Percentiles rank a stretch among this genome's conserved stretches.
Evolutionary conservation across 768 basidiomycete genomes (phyloP).

Genomic region (Coprinopsis sp.): DNA sequence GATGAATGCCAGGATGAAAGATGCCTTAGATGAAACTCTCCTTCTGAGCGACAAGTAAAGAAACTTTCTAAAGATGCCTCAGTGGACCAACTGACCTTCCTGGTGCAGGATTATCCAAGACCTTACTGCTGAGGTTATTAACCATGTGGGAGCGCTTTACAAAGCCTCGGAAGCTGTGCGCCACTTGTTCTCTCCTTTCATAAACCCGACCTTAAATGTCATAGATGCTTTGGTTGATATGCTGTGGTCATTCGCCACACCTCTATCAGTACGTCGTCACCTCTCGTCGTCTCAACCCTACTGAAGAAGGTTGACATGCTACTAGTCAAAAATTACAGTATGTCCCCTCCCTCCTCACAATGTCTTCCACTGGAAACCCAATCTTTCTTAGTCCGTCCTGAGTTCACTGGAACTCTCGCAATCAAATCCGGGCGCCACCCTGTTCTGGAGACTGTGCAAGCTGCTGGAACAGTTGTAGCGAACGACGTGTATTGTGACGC

Average conservation of each 20-base stretch:
- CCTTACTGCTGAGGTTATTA: constrained; percentile 64
- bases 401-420: constrained; percentile 85
- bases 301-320: constrained; percentile 1
- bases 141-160: constrained; percentile 76
- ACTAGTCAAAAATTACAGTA: constrained; percentile 47
- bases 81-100: not conserved
- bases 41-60: constrained; percentile 76
- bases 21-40: constrained; percentile 85
- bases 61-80: not conserved
- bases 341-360: not conserved
- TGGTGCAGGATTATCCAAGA: constrained; percentile 70
- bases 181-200: not conserved
- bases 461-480: constrained; percentile 66
- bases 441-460: constrained; percentile 69
- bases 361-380: not conserved
- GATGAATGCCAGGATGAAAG: constrained; percentile 83
- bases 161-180: constrained; percentile 84
- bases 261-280: constrained; percentile 60
- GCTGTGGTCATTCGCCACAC: constrained; percentile 85
- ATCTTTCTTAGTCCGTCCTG: constrained; percentile 68
- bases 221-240: constrained; percentile 89
- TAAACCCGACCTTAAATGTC: constrained; percentile 26
- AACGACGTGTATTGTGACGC: constrained; percentile 91
- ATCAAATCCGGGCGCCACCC: constrained; percentile 90
- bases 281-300: not conserved